Evolutionary conservation across 2,329 filamentous ascomycete genomes (phyloP).

Genomic region (Cercospora zeina): DNA sequence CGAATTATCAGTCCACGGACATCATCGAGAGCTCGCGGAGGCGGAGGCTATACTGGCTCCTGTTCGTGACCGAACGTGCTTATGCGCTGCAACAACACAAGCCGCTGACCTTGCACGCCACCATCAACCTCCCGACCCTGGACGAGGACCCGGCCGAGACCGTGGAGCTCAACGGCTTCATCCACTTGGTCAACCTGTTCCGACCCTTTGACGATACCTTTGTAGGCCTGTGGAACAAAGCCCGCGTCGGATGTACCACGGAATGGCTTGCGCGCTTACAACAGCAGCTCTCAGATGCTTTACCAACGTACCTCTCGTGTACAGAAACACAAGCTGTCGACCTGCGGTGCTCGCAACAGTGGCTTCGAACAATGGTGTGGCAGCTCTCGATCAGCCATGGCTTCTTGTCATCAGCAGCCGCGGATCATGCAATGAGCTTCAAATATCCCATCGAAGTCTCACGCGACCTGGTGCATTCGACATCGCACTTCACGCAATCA

Average conservation of each 20-base stretch:
- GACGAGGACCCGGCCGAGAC: constrained; percentile 56
- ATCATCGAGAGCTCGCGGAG: constrained; percentile 56
- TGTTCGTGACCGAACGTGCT: constrained; percentile 64
- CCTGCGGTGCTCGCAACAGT: constrained; percentile 68
- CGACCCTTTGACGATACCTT: constrained; percentile 65
- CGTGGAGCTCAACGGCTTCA: constrained; percentile 59
- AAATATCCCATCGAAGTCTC: constrained; percentile 64
- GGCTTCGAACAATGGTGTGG: constrained; percentile 71
- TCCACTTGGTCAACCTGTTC: constrained; percentile 62
- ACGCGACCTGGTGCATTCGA: constrained; percentile 60
- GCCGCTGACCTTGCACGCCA: constrained; percentile 62
- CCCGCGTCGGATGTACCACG: constrained; percentile 48
- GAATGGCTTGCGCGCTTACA: constrained; percentile 52
- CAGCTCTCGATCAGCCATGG: constrained; percentile 68
- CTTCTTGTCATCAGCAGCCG: constrained; percentile 60
- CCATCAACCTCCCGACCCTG: constrained; percentile 55
- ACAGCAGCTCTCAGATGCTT: constrained; percentile 53
- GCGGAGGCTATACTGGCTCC: constrained; percentile 61
- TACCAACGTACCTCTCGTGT: constrained; percentile 58
- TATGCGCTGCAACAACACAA: constrained; percentile 65
- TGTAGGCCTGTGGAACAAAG: constrained; percentile 64
- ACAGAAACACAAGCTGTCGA: constrained; percentile 70
- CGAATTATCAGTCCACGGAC: constrained; percentile 52
- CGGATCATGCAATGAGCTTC: constrained; percentile 62
- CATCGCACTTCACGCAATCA: constrained; percentile 68